Percentiles rank a stretch among this genome's conserved stretches.
Conservation (phyloP, 177 flowering plant genomes). For the Vitis hybrid region DNA sequence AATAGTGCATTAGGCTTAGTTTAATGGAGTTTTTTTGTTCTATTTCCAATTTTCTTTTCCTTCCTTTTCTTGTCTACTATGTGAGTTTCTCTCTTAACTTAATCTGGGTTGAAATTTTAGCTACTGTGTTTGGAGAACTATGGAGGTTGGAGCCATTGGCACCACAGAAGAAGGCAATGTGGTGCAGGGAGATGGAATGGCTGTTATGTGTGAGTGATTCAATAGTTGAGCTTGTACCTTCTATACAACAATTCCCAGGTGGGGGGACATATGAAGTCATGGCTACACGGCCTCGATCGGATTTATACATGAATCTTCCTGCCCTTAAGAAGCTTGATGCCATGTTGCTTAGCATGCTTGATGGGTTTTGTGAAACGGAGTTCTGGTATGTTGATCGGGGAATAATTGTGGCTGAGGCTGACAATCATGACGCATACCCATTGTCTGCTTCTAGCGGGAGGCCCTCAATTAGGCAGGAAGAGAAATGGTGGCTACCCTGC, state of each 20-base stretch:
- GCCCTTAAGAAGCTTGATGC: conserved; percentile 76
- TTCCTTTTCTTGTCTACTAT: too few species aligned
- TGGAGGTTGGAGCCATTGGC: conserved; percentile 79
- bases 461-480: conserved; percentile 70
- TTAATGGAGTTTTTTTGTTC: too few species aligned
- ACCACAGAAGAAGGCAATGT: conserved; percentile 60
- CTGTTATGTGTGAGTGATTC: conserved; percentile 62
- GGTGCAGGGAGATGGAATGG: conserved; percentile 77
- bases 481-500: conserved; percentile 78
- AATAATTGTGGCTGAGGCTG: conserved; percentile 32
- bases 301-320: conserved; percentile 60
- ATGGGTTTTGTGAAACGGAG: conserved; percentile 55
- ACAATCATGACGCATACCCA: conserved; percentile 32
- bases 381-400: conserved; percentile 71
- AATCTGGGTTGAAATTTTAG: conserved; percentile 26
- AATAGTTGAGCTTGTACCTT: conserved; percentile 69
- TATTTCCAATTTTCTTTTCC: too few species aligned
- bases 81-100: not conserved
- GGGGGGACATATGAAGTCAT: conserved; percentile 71
- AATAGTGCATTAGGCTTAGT: too few species aligned
- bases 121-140: conserved; percentile 68
- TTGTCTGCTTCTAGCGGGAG: conserved; percentile 29
- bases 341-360: conserved; percentile 64
- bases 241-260: conserved; percentile 56
- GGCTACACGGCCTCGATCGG: conserved; percentile 60